Conservation (phyloP, 1,284 basidiomycete genomes). For the Kwoniella shivajii region DNA sequence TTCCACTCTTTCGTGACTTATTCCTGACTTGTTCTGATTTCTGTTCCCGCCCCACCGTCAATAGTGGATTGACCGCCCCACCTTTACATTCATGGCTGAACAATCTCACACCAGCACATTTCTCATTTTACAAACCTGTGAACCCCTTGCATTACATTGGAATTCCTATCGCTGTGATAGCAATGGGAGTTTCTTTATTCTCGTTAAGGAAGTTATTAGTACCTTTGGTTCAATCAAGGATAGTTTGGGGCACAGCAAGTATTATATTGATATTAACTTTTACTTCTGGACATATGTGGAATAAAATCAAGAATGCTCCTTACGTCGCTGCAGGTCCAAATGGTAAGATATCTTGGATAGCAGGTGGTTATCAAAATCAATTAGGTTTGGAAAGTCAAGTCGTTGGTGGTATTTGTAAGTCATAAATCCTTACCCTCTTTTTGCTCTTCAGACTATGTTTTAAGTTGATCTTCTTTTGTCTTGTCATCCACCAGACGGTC, state of each 20-base stretch:
- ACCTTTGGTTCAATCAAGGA: constrained; percentile 68
- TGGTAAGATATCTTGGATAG: constrained; percentile 74
- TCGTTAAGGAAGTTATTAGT: constrained; percentile 59
- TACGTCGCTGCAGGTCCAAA: constrained; percentile 60
- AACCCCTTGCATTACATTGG: constrained; percentile 60
- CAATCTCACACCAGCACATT: constrained; percentile 60
- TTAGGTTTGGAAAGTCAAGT: constrained; percentile 91
- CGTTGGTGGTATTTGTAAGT: constrained; percentile 81
- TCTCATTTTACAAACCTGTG: constrained; percentile 50
- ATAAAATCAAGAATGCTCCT: constrained; percentile 82
- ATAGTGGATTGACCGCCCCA: constrained; percentile 75
- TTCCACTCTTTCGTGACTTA: background rate
- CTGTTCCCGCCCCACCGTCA: background rate
- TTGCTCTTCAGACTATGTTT: background rate
- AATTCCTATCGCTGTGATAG: constrained; percentile 61
- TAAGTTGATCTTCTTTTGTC: background rate
- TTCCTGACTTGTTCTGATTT: background rate
- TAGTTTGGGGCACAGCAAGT: constrained; percentile 64
- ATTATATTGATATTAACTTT: constrained; percentile 74
- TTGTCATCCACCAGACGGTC: constrained; percentile 65
- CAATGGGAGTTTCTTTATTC: constrained; percentile 27
- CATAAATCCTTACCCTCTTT: background rate
- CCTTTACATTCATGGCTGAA: constrained; percentile 76
- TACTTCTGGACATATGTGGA: constrained; percentile 96
- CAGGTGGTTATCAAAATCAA: constrained; percentile 85